phyloP scores from a whole-genome alignment of 352 stramenopile genomes.

The Halophytophthora polymorphica region DNA sequence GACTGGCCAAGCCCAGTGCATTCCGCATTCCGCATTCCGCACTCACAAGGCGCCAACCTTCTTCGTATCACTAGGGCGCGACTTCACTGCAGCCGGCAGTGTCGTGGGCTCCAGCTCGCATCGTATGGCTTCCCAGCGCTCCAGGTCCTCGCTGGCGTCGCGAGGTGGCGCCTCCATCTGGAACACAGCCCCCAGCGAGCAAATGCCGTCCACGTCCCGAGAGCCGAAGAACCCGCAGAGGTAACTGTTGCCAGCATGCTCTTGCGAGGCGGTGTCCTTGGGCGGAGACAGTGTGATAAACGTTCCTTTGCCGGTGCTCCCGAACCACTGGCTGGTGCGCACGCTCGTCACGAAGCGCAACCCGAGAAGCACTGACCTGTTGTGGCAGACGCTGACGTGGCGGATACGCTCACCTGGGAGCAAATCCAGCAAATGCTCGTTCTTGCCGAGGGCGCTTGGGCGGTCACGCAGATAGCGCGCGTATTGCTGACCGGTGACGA shows the following conservation, averaged over 20 bases:
- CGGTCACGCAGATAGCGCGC: not conserved
- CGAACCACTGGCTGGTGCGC: not conserved
- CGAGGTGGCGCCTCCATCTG: not conserved
- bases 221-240: slow-evolving; percentile 1
- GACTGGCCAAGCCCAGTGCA: not conserved
- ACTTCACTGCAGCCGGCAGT: too few species aligned
- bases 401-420: not conserved
- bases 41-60: not conserved
- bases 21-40: not conserved
- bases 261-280: not conserved
- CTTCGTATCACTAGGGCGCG: not conserved
- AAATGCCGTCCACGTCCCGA: slow-evolving; percentile 1
- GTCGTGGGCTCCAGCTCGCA: not conserved
- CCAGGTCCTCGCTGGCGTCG: not conserved
- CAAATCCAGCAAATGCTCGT: not conserved
- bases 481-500: not conserved
- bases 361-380: not conserved
- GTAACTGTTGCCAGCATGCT: not conserved
- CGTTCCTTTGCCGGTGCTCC: not conserved
- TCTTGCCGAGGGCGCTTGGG: not conserved
- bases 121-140: not conserved
- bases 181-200: slow-evolving; percentile 4
- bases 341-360: not conserved
- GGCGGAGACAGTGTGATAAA: not conserved
- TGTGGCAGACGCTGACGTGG: not conserved